Evolutionary conservation across 176 grass and related monocot species (phyloP), one percentile per base, ranked within the genome.

Genomic region (Lolium perenne): DNA sequence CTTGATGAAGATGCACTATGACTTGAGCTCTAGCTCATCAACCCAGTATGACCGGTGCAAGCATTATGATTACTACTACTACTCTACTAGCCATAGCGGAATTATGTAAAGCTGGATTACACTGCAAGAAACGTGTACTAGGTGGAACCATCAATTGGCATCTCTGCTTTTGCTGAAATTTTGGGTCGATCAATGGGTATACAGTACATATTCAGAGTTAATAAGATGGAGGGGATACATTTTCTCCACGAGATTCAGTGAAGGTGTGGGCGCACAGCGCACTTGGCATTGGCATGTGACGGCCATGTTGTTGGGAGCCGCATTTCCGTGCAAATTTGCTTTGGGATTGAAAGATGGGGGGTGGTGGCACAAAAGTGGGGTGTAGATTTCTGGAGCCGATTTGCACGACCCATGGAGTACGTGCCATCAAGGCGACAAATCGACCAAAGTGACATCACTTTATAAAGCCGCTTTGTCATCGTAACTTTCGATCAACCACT

Each of bases 381-480:
- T 25, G 7, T 51, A 5, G 26, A 25, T 5, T 32, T 59, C 8
- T n/a, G 67, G 80, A 69, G 12, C 51, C 40, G 67, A 67, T 58
- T 82, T 47, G 10, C 80, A 50, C 57, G 76, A 83, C 71, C 79
- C 29, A 63, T 40, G 66, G 16, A 54, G 2, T 64, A 35, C 61
- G 48, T 53, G 62, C 46, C 16, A 80, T 66, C 25, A 67, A 79
- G 67, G 87, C 76, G 85, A 87, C 75, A 91, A 48, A 84, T 75
- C 23, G 47, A 74, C 23, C 62, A 80, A 87, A 87, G 74, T 83
- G 76, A 63, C 25, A 48, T 26, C 61, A 15, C 81, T 91, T 84
- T 91, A 91, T 81, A 81, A 91, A 91, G 89, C 83, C 14, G 26
- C 89, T 91, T 91, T 88, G 69, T 55, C 60, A 8, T 16, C 0